Evolutionary conservation across 2,329 filamentous ascomycete species (phyloP).

Genomic region (Alternaria longipes): DNA sequence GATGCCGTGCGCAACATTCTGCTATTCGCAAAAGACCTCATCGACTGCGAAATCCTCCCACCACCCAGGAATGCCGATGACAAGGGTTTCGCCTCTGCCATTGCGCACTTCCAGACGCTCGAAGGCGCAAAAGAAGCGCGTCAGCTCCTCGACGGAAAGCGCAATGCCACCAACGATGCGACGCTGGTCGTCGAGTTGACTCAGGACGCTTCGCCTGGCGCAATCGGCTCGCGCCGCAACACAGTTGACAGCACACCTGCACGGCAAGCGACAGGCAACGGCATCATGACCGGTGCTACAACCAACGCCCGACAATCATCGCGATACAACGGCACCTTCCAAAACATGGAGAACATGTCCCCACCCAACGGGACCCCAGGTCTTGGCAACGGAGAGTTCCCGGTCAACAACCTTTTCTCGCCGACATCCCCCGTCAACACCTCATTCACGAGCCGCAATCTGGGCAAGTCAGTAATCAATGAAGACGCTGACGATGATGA

Average conservation of each 20-base stretch:
- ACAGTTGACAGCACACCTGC: constrained; percentile 61
- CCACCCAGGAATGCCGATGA: constrained; percentile 64
- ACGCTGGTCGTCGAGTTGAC: constrained; percentile 68
- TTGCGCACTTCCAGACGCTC: constrained; percentile 66
- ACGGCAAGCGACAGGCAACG: constrained; percentile 56
- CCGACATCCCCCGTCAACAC: constrained; percentile 78
- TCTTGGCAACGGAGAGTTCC: constrained; percentile 66
- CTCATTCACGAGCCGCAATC: constrained; percentile 67
- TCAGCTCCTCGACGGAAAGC: constrained; percentile 68
- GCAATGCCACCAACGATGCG: constrained; percentile 68
- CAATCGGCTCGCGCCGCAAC: constrained; percentile 61
- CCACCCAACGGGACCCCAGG: constrained; percentile 65
- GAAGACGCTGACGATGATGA: constrained; percentile 76
- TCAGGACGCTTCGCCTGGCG: constrained; percentile 44
- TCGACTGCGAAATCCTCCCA: constrained; percentile 66
- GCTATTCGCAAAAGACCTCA: constrained; percentile 70
- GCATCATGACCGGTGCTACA: constrained; percentile 53
- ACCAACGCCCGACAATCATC: constrained; percentile 61
- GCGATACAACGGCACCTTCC: constrained; percentile 70
- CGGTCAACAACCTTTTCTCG: constrained; percentile 73
- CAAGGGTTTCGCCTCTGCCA: constrained; percentile 64
- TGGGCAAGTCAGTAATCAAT: constrained; percentile 77
- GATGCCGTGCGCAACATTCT: constrained; percentile 70
- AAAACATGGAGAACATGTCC: constrained; percentile 68
- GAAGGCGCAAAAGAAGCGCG: constrained; percentile 68